phyloP scores from a whole-genome alignment of 2,329 filamentous ascomycete genomes.

The Claviceps spartinae region DNA sequence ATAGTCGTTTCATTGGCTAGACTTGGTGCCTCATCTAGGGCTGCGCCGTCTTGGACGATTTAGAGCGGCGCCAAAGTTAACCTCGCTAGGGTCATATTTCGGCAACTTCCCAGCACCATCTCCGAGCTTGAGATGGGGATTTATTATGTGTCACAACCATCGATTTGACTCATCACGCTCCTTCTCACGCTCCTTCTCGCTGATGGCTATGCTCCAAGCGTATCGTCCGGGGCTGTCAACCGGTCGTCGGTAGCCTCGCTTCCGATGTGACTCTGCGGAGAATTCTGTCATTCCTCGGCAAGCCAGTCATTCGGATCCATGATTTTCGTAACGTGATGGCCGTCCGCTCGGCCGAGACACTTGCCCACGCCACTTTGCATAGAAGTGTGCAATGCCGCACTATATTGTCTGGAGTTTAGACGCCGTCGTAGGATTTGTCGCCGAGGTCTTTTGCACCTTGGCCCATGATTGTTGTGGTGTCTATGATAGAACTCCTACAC shows the following conservation, averaged over 20 bases:
- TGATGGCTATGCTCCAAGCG: neutral
- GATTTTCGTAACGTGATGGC: neutral
- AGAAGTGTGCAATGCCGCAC: neutral
- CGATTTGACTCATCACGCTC: slow-evolving; percentile 3
- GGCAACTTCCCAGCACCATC: slow-evolving; percentile 6
- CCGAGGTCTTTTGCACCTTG: neutral
- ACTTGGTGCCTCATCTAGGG: neutral
- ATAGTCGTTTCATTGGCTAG: neutral
- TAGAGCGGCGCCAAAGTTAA: slow-evolving; percentile 1
- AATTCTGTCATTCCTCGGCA: neutral
- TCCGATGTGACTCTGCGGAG: slow-evolving; percentile 1
- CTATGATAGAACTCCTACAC: neutral
- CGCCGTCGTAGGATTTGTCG: neutral
- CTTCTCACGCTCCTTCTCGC: neutral
- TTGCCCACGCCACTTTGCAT: neutral
- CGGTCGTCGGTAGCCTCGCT: slow-evolving; percentile 1
- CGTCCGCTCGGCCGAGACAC: slow-evolving; percentile 1
- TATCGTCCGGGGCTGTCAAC: neutral
- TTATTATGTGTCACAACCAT: slow-evolving; percentile 3
- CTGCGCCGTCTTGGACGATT: neutral
- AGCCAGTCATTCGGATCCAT: neutral
- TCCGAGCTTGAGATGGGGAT: neutral
- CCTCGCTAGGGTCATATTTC: slow-evolving; percentile 8
- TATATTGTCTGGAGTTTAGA: neutral
- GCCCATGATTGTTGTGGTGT: neutral